Conservation (phyloP, 305 asterid species). For the Fraxinus floribunda region DNA sequence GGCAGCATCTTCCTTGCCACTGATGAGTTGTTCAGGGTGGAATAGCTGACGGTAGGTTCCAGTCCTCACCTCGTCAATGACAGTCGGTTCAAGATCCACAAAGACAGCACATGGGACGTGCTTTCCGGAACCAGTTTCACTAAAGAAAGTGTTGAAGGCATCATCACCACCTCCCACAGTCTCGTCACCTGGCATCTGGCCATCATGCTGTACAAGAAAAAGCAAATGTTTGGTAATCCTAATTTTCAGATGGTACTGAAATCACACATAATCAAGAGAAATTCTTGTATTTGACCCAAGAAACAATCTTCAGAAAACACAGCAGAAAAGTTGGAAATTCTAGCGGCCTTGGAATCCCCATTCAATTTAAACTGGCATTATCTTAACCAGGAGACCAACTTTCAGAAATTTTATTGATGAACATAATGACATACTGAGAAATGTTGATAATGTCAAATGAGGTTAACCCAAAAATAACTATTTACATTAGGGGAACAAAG, state of each 20-base stretch:
- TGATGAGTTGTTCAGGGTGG: slow-evolving; percentile 36
- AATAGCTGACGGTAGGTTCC: slow-evolving; percentile 34
- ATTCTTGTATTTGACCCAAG: not conserved
- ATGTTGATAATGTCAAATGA: too few relatives aligned
- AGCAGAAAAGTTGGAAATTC: not conserved
- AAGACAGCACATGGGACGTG: slow-evolving; percentile 37
- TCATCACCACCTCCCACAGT: slow-evolving; percentile 34
- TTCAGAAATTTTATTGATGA: too few relatives aligned
- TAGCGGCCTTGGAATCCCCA: not conserved
- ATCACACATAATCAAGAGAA: not conserved
- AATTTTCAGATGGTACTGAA: not conserved
- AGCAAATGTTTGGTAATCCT: not conserved
- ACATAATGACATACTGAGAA: too few relatives aligned
- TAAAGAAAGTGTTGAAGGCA: slow-evolving; percentile 36
- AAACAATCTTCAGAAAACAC: not conserved
- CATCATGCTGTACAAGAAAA: slow-evolving; percentile 28
- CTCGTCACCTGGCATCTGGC: slow-evolving; percentile 34
- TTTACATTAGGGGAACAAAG: too few relatives aligned
- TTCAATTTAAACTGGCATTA: too few relatives aligned
- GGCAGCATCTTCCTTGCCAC: slow-evolving; percentile 37
- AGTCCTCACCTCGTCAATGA: slow-evolving; percentile 33
- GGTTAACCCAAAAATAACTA: too few relatives aligned
- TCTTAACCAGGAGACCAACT: too few relatives aligned
- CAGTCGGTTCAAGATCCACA: slow-evolving; percentile 39
- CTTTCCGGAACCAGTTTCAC: slow-evolving; percentile 34